A percentile compares a stretch with the other conserved stretches of the same genome.
Evolutionary conservation across 1,284 basidiomycete genomes (phyloP).

Genomic region (Tilletia horrida): DNA sequence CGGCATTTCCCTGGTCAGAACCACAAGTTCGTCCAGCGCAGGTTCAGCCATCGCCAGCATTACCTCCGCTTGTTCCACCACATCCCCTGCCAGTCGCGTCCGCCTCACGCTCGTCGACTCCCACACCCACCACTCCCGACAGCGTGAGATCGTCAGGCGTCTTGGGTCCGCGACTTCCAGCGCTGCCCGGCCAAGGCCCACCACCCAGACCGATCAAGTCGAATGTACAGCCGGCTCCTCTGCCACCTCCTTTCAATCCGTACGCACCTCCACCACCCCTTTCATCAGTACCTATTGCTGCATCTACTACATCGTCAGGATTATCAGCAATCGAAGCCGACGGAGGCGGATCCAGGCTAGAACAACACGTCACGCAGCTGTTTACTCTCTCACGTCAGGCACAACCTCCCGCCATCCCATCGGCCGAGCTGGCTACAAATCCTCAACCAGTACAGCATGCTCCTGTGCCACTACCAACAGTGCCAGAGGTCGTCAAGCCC

Average conservation of each 20-base stretch:
- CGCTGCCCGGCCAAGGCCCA: not conserved
- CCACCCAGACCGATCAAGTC: constrained; percentile 3
- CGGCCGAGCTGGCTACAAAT: not conserved
- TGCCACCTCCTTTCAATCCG: not conserved
- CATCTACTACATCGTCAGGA: not conserved
- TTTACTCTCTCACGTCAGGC: not conserved
- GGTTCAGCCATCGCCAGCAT: not conserved
- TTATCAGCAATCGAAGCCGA: not conserved
- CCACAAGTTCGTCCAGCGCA: not conserved
- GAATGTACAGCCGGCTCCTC: not conserved
- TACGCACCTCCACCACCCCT: not conserved
- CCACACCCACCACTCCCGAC: not conserved
- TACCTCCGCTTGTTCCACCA: not conserved
- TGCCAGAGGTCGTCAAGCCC: not conserved
- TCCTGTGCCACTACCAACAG: not conserved
- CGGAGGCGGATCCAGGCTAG: constrained; percentile 1
- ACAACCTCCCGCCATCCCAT: not conserved
- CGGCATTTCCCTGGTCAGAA: not conserved
- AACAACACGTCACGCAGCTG: constrained; percentile 1
- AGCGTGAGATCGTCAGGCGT: not conserved
- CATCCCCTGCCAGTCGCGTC: not conserved
- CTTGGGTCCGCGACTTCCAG: not conserved
- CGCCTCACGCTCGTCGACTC: not conserved
- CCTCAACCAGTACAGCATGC: not conserved
- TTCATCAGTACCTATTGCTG: not conserved